These are phyloP conservation scores for Dendrobium chrysotoxum DNA, from an alignment of 106 monocot genomes.

Conservation along the genomic window DNA sequence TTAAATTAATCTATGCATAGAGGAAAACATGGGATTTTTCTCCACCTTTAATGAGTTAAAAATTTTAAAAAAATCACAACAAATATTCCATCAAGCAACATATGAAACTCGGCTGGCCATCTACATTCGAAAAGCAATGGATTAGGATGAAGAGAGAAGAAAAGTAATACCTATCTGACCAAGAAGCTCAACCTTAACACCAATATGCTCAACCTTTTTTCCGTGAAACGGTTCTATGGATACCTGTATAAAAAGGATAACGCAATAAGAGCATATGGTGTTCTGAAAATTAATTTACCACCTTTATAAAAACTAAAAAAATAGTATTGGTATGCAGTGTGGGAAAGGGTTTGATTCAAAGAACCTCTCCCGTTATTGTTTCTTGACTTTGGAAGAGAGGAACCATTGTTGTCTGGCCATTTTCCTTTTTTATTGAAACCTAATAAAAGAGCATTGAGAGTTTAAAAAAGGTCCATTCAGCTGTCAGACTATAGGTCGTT, in stretches of 20 bases:
- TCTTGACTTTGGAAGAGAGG: constrained; percentile 91
- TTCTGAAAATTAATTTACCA: neutral
- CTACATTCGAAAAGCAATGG: neutral
- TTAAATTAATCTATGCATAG: neutral
- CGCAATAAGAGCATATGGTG: neutral
- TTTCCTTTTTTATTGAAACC: constrained; percentile 90
- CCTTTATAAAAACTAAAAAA: neutral
- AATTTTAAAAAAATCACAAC: neutral
- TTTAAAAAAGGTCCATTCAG: neutral
- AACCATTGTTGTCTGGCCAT: constrained; percentile 68
- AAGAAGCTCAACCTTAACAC: constrained; percentile 92
- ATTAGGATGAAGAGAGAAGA: neutral
- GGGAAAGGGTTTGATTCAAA: neutral
- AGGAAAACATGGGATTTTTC: neutral
- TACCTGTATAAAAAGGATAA: constrained; percentile 39
- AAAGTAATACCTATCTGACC: constrained; percentile 76
- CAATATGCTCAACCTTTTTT: constrained; percentile 89
- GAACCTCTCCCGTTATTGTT: constrained; percentile 83
- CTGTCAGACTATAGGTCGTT: neutral
- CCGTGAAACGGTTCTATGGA: constrained; percentile 78
- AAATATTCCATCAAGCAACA: neutral
- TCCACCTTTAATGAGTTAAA: neutral
- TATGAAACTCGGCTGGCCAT: neutral
- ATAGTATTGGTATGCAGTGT: neutral
- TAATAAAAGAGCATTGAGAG: constrained; percentile 10